These are phyloP conservation scores for Flaveria robusta DNA, from an alignment of 129 eudicot genomes.

Conservation along the genomic window DNA sequence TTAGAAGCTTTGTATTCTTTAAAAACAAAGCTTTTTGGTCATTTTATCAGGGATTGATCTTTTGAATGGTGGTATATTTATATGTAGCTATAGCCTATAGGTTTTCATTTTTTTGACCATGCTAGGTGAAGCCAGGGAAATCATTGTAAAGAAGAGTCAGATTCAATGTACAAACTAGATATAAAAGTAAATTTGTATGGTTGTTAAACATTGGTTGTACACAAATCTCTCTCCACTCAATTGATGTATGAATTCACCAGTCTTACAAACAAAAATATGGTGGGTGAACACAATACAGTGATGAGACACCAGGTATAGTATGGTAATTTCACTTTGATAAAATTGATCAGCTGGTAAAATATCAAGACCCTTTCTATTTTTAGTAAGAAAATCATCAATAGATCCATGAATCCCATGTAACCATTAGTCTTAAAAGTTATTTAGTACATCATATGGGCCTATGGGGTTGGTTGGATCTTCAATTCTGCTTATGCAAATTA, in stretches of 20 bases:
- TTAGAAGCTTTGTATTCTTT: not conserved
- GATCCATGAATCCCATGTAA: no score
- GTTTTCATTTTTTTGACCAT: not conserved
- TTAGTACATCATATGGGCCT: no score
- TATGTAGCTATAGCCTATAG: not conserved
- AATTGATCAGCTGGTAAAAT: not conserved
- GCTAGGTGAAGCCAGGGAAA: not conserved
- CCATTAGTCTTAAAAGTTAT: no score
- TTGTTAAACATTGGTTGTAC: not conserved
- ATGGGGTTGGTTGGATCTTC: no score
- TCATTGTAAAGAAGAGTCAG: not conserved
- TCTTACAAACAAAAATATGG: not conserved
- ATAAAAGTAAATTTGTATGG: not conserved
- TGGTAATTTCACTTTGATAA: not conserved
- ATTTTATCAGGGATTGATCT: not conserved
- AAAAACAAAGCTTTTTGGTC: not conserved
- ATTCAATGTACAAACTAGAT: conserved; percentile 7
- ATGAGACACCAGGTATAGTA: not conserved
- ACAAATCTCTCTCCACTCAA: not conserved
- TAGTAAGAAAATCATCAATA: no score
- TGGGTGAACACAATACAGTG: not conserved
- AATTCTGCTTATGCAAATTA: no score
- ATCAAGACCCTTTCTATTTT: not conserved
- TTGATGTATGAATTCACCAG: not conserved
- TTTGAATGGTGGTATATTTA: not conserved